Base-by-base conservation (phyloP, 1,284 basidiomycete genomes). In the Stereum hirsutum region DNA sequence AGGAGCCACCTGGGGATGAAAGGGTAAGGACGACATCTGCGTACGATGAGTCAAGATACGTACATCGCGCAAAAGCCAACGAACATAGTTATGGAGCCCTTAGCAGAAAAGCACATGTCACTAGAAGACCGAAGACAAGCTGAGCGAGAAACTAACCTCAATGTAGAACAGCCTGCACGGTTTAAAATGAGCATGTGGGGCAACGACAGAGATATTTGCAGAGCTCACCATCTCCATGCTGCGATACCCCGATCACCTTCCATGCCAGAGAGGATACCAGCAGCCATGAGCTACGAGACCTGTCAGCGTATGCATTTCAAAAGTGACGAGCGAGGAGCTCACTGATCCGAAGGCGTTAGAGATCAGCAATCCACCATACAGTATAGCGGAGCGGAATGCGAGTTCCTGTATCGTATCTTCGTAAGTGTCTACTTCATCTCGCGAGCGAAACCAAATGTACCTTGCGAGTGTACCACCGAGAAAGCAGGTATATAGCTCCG, bases 261-360 rank as follows among this genome's bases (percentile, higher is more conserved):
- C 82, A 87, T 82, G 33, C 68, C 69, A 4, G 69, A 65, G 15
- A 89, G 66, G 41, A 89, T 81, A 2, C 81, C 82, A 14, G 79
- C 81, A 8, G 81, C 80, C 57, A 81, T 75, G 24, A 82, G 59
- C 74, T n/a, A n/a, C n/a, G n/a, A n/a, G n/a, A n/a, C n/a, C n/a
- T n/a, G n/a, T n/a, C n/a, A n/a, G n/a, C n/a, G n/a, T n/a, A n/a
- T n/a, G n/a, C n/a, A n/a, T n/a, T n/a, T n/a, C n/a, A n/a, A n/a
- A n/a, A n/a, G 33, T 8, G 7, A 8, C 14, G 12, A 21, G 19
- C 20, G 25, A 40, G 17, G 27, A 47, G 12, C 77, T 57, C 43
- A 81, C 78, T 43, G 72, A 66, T 33, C 84, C 83, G 55, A 89
- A 87, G 2, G 86, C 85, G 60, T 86, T 88, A 0, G 81, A 82